These are phyloP conservation scores for Diaporthe sp. DNA, from an alignment of 2,329 filamentous ascomycete genomes.

Conservation along the genomic window DNA sequence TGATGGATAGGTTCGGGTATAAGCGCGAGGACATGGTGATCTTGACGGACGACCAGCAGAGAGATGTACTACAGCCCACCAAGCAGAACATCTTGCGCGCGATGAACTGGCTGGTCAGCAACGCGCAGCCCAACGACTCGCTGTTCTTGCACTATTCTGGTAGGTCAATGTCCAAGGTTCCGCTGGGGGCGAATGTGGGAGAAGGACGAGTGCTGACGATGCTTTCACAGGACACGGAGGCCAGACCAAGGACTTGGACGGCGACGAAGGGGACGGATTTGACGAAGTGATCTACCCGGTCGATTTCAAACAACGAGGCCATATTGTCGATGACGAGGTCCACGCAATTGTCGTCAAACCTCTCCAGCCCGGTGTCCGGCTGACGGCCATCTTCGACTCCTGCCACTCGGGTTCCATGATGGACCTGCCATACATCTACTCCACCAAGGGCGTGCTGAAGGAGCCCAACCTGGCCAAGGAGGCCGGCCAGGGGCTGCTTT, in stretches of 20 bases:
- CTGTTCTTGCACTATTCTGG: constrained; percentile 83
- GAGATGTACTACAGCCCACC: constrained; percentile 79
- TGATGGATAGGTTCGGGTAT: constrained; percentile 77
- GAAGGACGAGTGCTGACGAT: not conserved
- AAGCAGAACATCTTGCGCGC: constrained; percentile 80
- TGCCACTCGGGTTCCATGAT: constrained; percentile 84
- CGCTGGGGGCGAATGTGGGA: not conserved
- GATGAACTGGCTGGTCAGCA: constrained; percentile 81
- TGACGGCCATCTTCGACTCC: constrained; percentile 85
- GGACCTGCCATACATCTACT: constrained; percentile 85
- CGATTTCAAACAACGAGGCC: constrained; percentile 76
- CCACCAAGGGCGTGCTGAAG: constrained; percentile 83
- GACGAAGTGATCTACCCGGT: constrained; percentile 86
- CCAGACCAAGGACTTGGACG: constrained; percentile 79
- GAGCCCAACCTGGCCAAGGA: constrained; percentile 86
- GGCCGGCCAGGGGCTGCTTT: constrained; percentile 78
- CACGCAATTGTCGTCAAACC: constrained; percentile 82
- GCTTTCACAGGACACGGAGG: constrained; percentile 74
- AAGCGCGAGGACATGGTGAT: constrained; percentile 85
- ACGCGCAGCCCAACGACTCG: constrained; percentile 79
- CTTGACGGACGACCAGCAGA: constrained; percentile 79
- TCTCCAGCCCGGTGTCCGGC: constrained; percentile 84
- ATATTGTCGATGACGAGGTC: constrained; percentile 85
- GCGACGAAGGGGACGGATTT: constrained; percentile 82
- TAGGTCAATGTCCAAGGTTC: constrained; percentile 47